Conservation (phyloP, 176 grass and related monocot species). For the Cenchrus americanus region DNA sequence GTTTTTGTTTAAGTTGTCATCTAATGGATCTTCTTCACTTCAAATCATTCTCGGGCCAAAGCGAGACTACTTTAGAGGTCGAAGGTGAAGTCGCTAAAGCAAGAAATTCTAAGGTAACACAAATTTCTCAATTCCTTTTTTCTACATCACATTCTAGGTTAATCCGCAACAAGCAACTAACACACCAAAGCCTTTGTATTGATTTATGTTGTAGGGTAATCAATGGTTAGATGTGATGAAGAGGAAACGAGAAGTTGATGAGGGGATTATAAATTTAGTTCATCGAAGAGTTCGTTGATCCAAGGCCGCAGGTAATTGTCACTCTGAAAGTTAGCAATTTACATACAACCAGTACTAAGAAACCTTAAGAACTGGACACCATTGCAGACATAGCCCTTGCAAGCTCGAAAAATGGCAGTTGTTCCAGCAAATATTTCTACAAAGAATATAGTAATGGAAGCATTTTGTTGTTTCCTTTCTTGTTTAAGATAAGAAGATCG, state of each 20-base stretch:
- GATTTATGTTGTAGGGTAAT: slow-evolving; percentile 55
- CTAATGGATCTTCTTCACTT: slow-evolving; percentile 27
- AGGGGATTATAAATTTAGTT: slow-evolving; percentile 80
- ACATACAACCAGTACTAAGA: not conserved
- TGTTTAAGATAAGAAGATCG: not conserved
- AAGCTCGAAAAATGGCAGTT: not conserved
- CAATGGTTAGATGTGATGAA: slow-evolving; percentile 93
- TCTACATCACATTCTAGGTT: slow-evolving; percentile 12
- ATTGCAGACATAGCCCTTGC: not conserved
- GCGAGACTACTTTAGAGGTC: slow-evolving; percentile 94
- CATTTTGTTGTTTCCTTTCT: not conserved
- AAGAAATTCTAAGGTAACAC: slow-evolving; percentile 69
- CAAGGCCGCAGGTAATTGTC: slow-evolving; percentile 56
- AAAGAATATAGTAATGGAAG: not conserved
- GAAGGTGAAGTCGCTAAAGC: slow-evolving; percentile 83
- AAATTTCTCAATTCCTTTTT: not conserved
- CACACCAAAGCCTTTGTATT: not conserved
- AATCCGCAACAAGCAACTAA: not conserved
- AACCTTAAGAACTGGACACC: not conserved
- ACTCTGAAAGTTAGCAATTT: slow-evolving; percentile 19
- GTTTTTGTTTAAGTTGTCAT: slow-evolving; percentile 33
- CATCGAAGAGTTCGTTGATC: slow-evolving; percentile 61
- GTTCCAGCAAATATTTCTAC: slow-evolving; percentile 11
- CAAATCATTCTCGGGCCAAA: slow-evolving; percentile 68
- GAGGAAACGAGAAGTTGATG: slow-evolving; percentile 88